phyloP scores from a whole-genome alignment of 176 grass and related monocot genomes.

The Zea luxurians region DNA sequence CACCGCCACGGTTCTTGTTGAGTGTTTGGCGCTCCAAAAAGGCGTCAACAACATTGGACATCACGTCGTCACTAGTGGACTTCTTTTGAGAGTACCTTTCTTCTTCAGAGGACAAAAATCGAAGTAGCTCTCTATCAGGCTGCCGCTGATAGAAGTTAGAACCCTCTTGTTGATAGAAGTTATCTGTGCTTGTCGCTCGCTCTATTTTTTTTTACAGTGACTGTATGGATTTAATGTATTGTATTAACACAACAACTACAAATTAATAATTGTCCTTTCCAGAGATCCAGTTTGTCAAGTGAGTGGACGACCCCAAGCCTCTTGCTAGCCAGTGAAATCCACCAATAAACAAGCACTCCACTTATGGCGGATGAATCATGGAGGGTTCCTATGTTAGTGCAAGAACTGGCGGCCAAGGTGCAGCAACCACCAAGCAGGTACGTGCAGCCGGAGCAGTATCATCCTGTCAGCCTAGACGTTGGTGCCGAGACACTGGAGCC shows the following conservation, averaged over 20 bases:
- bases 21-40: too few species aligned
- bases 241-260: not conserved
- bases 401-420: conserved; percentile 16
- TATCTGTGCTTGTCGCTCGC: too few species aligned
- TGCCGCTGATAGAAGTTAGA: too few species aligned
- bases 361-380: conserved; percentile 9
- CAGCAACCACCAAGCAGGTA: conserved; percentile 45
- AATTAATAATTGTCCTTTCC: not conserved
- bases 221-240: not conserved
- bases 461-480: conserved; percentile 2
- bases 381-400: conserved; percentile 23
- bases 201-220: not conserved
- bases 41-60: too few species aligned
- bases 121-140: not conserved
- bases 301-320: not conserved
- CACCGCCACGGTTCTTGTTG: too few species aligned
- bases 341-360: not conserved
- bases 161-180: too few species aligned
- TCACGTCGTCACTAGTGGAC: too few species aligned
- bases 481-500: not conserved
- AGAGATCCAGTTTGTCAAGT: not conserved
- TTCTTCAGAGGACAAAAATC: not conserved
- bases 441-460: conserved; percentile 29
- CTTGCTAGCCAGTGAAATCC: not conserved
- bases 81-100: too few species aligned